A percentile compares a stretch with the other conserved stretches of the same genome.
Conservation (phyloP, 177 flowering plant species). For the Telopea speciosissima region DNA sequence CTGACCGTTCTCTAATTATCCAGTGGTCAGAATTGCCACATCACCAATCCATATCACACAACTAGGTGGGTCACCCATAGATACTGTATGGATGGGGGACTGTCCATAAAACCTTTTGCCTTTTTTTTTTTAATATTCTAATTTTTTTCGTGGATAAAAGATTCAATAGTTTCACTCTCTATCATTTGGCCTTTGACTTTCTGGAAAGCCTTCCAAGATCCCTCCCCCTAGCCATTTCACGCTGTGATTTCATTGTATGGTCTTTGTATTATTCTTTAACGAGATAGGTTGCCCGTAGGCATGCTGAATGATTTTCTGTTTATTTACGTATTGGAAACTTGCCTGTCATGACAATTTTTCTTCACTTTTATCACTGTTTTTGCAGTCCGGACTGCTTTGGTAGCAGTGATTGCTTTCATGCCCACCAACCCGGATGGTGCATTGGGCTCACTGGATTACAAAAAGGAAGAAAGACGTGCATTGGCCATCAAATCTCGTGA, state of each 20-base stretch:
- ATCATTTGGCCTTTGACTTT: not conserved
- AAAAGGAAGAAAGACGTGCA: conserved; percentile 80
- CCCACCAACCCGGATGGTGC: conserved; percentile 96
- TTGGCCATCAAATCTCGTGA: conserved; percentile 90
- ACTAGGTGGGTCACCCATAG: no score
- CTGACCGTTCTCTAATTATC: no score
- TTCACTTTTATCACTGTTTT: not conserved
- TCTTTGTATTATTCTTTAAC: no score
- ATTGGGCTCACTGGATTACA: conserved; percentile 84
- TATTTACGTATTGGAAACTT: not conserved
- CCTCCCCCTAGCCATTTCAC: not conserved
- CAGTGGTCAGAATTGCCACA: no score
- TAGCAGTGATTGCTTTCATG: conserved; percentile 99
- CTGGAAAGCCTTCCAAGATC: not conserved
- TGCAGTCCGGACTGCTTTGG: conserved; percentile 91
- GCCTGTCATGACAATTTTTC: not conserved
- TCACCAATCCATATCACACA: no score
- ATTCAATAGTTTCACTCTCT: no score
- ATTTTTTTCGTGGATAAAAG: no score
- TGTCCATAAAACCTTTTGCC: no score
- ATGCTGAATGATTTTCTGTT: not conserved
- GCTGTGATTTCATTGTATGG: not conserved
- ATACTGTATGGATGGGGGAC: no score
- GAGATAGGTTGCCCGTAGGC: not conserved
- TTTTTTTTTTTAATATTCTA: no score